Evolutionary conservation across 495 filamentous ascomycete genomes (phyloP).

Genomic region (Talaromyces proteolyticus): DNA sequence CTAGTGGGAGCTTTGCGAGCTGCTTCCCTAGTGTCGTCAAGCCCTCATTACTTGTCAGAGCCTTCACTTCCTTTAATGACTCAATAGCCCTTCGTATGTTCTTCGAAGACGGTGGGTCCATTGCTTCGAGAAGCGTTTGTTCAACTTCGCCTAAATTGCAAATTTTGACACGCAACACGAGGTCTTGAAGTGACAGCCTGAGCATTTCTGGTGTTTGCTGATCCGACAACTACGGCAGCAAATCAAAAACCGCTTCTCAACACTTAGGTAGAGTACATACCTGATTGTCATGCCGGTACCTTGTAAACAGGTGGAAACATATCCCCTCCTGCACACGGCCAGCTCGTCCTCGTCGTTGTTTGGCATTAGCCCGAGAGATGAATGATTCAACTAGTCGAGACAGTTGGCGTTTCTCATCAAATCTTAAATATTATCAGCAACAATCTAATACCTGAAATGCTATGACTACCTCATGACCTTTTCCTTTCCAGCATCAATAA

Average conservation of each 20-base stretch:
- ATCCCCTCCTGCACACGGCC: slow-evolving; percentile 93
- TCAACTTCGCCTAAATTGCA: slow-evolving; percentile 92
- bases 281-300: slow-evolving; percentile 67
- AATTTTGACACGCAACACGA: slow-evolving; percentile 94
- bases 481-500: slow-evolving; percentile 92
- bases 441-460: neutral
- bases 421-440: slow-evolving; percentile 29
- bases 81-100: slow-evolving; percentile 92
- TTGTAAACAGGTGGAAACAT: slow-evolving; percentile 94
- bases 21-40: slow-evolving; percentile 83
- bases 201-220: slow-evolving; percentile 96
- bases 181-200: slow-evolving; percentile 85
- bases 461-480: slow-evolving; percentile 71
- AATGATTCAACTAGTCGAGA: slow-evolving; percentile 88
- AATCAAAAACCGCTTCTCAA: neutral
- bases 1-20: slow-evolving; percentile 80
- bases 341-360: slow-evolving; percentile 87
- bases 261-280: slow-evolving; percentile 16
- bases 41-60: slow-evolving; percentile 72
- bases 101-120: slow-evolving; percentile 83
- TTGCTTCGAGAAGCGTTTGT: slow-evolving; percentile 77
- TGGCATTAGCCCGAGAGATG: slow-evolving; percentile 89
- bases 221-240: slow-evolving; percentile 56
- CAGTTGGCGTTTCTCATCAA: slow-evolving; percentile 86
- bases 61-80: slow-evolving; percentile 86